Evolutionary conservation across 495 filamentous ascomycete species (phyloP), one percentile per base, ranked within the genome.

Genomic region (Cryomyces minteri): DNA sequence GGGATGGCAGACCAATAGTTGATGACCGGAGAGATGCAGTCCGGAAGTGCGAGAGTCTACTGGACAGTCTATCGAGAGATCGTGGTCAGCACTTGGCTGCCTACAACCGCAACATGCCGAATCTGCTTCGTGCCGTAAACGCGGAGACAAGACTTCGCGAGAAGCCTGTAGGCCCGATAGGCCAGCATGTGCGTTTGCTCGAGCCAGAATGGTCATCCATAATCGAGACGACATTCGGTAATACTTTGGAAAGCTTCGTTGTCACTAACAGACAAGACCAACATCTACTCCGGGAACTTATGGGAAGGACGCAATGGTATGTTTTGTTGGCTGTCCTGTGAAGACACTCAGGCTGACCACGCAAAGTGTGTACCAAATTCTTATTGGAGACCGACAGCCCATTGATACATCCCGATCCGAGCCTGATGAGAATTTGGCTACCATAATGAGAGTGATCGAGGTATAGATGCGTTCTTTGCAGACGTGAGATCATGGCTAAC

Each of bases 181-280:
- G 85, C 25, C 62, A 73, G 7, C 71, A 85, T 53, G 67, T 96
- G 25, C 75, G 72, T 43, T 60, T 96, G 34, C 66, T 76, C 28
- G 76, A 90, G 48, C 81, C 82, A 5, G 66, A 82, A 54, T 99
- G 90, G 90, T 79, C 79, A 5, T 74, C 70, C n/a, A 74, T 88
- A 43, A 57, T 96, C 6, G 90, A 99, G 56, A 76, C 68, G 47
- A 70, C 70, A 4, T 62, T 94, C 38, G 83, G 83, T 40, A 54
- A 43, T 5, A 69, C 56, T 11, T 62, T 95, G 43, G 76, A 68
- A 45, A 74, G 68, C 10, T 99, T 96, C 57, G 67, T 95, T 43
- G 88, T 95, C 31, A 77, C 76, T 8, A 82, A 66, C 48, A 80
- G 79, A 53, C 53, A 60, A 36, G 88, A 95, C 56, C 72, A 79